Conservation (phyloP, 2,329 filamentous ascomycete species). For the Colletotrichum kahawae region DNA sequence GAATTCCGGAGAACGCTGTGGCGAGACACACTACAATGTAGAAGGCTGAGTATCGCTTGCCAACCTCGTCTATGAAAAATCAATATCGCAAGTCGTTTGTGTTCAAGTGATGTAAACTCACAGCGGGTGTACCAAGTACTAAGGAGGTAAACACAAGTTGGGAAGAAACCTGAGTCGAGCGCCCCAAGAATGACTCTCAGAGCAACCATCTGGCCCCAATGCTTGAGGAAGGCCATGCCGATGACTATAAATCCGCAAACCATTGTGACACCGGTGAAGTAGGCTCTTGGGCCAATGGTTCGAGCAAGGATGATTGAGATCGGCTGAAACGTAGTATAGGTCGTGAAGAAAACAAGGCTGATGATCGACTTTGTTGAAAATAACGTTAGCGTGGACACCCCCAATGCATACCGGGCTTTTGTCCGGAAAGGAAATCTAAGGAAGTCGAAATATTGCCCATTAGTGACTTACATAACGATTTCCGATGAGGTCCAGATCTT, state of each 20-base stretch:
- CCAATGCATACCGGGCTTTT: not conserved
- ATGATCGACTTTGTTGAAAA: conserved; percentile 6
- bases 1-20: conserved; percentile 27
- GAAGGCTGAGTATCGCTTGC: conserved; percentile 52
- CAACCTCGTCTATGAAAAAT: conserved; percentile 55
- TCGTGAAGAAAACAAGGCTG: conserved; percentile 26
- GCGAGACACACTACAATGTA: conserved; percentile 31
- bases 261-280: conserved; percentile 25
- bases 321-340: conserved; percentile 28
- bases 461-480: conserved; percentile 17
- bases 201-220: conserved; percentile 16
- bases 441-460: not conserved
- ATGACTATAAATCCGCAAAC: conserved; percentile 29
- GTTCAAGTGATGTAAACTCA: not conserved
- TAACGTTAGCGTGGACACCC: not conserved
- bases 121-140: conserved; percentile 71
- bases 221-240: conserved; percentile 26
- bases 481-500: conserved; percentile 16
- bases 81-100: conserved; percentile 46
- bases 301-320: conserved; percentile 24
- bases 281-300: conserved; percentile 25
- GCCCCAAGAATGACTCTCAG: conserved; percentile 24
- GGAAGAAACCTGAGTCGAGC: conserved; percentile 45
- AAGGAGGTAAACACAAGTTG: conserved; percentile 60
- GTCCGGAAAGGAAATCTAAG: not conserved